These are phyloP conservation scores for Lactarius psammicola DNA, from an alignment of 768 basidiomycete species.

Conservation along the genomic window DNA sequence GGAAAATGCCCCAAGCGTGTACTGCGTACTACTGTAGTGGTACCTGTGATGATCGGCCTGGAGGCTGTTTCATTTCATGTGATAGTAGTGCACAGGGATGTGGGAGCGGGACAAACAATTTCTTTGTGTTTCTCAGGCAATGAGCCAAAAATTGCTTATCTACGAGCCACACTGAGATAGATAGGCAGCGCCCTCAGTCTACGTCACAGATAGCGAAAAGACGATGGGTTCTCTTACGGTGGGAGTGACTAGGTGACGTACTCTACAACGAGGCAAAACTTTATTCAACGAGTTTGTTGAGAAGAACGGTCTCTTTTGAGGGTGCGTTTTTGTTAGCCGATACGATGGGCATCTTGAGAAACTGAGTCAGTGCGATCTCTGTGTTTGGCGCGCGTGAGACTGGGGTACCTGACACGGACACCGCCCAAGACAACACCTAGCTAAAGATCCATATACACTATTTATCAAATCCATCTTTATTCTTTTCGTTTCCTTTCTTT, in stretches of 20 bases:
- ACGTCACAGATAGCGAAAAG: constrained; percentile 11
- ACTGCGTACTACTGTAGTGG: not conserved
- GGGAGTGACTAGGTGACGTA: constrained; percentile 19
- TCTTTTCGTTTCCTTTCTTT: not conserved
- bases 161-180: not conserved
- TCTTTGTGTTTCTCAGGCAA: not conserved
- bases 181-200: not conserved
- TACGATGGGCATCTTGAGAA: no score
- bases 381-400: constrained; percentile 13
- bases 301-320: not conserved
- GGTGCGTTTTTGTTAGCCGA: no score
- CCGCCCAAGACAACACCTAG: constrained; percentile 5
- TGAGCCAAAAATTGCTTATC: constrained; percentile 17
- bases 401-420: constrained; percentile 8
- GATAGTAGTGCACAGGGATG: constrained; percentile 8
- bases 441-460: not conserved
- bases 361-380: not conserved
- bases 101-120: not conserved
- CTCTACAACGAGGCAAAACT: constrained; percentile 15
- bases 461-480: constrained; percentile 1
- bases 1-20: constrained; percentile 5
- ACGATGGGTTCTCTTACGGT: not conserved
- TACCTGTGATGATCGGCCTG: not conserved
- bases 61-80: constrained; percentile 17
- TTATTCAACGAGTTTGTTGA: not conserved